Percentiles rank a stretch among this genome's conserved stretches.
Conservation (phyloP, 2,329 filamentous ascomycete species). For the Trichoderma gracile region DNA sequence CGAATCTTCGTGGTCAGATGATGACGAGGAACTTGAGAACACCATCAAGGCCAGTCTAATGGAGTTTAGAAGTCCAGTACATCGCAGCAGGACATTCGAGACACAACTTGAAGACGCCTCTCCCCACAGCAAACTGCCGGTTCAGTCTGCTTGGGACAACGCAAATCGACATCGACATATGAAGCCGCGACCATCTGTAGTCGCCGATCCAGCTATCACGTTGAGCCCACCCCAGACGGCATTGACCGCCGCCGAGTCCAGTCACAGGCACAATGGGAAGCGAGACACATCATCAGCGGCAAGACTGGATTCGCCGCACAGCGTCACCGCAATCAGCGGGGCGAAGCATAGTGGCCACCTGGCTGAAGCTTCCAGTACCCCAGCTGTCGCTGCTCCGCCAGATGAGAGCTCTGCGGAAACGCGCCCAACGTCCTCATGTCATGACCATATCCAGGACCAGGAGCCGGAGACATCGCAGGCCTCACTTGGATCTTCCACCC, state of each 20-base stretch:
- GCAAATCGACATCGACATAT: slow-evolving; percentile 32
- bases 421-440: slow-evolving; percentile 1
- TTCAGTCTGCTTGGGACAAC: slow-evolving; percentile 31
- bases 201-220: slow-evolving; percentile 39
- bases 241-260: slow-evolving; percentile 33
- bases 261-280: slow-evolving; percentile 29
- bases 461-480: neutral
- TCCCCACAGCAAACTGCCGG: slow-evolving; percentile 10
- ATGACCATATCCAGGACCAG: neutral
- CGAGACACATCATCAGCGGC: slow-evolving; percentile 31
- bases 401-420: slow-evolving; percentile 13
- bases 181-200: slow-evolving; percentile 30
- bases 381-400: neutral
- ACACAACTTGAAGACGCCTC: neutral
- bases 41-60: slow-evolving; percentile 4
- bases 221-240: slow-evolving; percentile 38
- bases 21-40: neutral
- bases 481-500: slow-evolving; percentile 25
- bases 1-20: neutral
- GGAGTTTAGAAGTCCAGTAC: neutral
- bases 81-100: neutral
- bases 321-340: slow-evolving; percentile 39
- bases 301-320: slow-evolving; percentile 36
- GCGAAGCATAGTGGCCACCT: slow-evolving; percentile 22
- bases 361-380: neutral